phyloP scores from a whole-genome alignment of 805 yeast genomes.

The Nakazawaea peltata region DNA sequence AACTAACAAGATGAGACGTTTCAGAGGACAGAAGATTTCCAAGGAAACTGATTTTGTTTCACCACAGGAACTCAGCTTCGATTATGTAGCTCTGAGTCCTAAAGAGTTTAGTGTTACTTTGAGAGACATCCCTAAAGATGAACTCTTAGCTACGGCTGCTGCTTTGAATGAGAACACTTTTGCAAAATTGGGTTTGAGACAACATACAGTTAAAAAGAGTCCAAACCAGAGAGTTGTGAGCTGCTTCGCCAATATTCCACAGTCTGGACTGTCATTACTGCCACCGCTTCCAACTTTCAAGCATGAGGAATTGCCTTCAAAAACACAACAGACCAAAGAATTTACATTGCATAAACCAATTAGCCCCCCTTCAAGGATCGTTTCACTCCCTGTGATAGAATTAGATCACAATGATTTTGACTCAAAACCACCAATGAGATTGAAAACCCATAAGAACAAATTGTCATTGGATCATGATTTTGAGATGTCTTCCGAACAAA shows the following conservation, averaged over 20 bases:
- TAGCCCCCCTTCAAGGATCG: background rate
- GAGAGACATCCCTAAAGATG: constrained; percentile 9
- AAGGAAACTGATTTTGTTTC: constrained; percentile 16
- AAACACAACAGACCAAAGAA: background rate
- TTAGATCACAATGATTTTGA: background rate
- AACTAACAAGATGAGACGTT: constrained; percentile 17
- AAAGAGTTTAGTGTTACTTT: constrained; percentile 1
- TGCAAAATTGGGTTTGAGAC: constrained; percentile 6
- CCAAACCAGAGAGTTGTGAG: constrained; percentile 5
- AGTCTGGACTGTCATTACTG: background rate
- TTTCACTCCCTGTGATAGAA: background rate
- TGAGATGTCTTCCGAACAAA: background rate
- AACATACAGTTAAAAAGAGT: constrained; percentile 3
- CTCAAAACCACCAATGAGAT: background rate
- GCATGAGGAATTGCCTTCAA: background rate
- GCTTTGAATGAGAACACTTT: constrained; percentile 5
- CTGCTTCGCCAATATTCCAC: constrained; percentile 1
- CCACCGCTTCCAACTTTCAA: background rate
- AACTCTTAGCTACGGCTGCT: constrained; percentile 8
- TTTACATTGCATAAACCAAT: background rate
- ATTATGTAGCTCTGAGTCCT: constrained; percentile 1
- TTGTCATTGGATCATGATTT: constrained; percentile 1
- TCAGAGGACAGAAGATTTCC: constrained; percentile 17
- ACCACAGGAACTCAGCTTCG: background rate
- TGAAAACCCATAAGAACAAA: constrained; percentile 3